A percentile compares a stretch with the other conserved stretches of the same genome.
phyloP scores from a whole-genome alignment of 345 rosid species.

The Populus euphratica region DNA sequence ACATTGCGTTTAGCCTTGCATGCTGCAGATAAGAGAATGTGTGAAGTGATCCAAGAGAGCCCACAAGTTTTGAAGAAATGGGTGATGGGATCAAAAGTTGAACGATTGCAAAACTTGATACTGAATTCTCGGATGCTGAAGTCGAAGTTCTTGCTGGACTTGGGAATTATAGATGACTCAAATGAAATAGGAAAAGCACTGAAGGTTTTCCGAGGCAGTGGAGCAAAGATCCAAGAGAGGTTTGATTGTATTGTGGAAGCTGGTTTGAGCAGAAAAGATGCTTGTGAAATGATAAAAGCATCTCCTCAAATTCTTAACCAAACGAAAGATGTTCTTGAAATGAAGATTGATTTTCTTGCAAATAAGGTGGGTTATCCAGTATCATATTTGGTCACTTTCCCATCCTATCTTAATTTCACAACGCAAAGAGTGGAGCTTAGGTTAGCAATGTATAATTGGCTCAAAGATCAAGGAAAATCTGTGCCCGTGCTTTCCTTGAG shows the following conservation, averaged over 20 bases:
- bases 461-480: slow-evolving; percentile 41
- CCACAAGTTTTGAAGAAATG: slow-evolving; percentile 54
- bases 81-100: slow-evolving; percentile 37
- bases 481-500: slow-evolving; percentile 35
- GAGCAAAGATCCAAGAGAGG: slow-evolving; percentile 64
- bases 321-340: slow-evolving; percentile 43
- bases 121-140: slow-evolving; percentile 35
- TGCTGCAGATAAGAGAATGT: slow-evolving; percentile 48
- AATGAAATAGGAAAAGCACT: slow-evolving; percentile 37
- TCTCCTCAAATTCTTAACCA: slow-evolving; percentile 63
- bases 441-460: slow-evolving; percentile 66
- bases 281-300: slow-evolving; percentile 39
- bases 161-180: slow-evolving; percentile 50
- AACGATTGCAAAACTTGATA: slow-evolving; percentile 35
- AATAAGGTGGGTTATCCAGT: slow-evolving; percentile 52
- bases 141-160: slow-evolving; percentile 48
- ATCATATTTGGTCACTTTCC: slow-evolving; percentile 44
- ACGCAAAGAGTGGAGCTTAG: slow-evolving; percentile 50
- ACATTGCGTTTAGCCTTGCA: slow-evolving; percentile 41
- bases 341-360: slow-evolving; percentile 42
- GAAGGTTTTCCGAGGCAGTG: slow-evolving; percentile 59
- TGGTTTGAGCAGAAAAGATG: slow-evolving; percentile 22
- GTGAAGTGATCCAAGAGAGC: slow-evolving; percentile 44
- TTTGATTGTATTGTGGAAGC: slow-evolving; percentile 62
- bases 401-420: slow-evolving; percentile 48